phyloP scores from a whole-genome alignment of 768 basidiomycete genomes.

The Termitomyces sp. region DNA sequence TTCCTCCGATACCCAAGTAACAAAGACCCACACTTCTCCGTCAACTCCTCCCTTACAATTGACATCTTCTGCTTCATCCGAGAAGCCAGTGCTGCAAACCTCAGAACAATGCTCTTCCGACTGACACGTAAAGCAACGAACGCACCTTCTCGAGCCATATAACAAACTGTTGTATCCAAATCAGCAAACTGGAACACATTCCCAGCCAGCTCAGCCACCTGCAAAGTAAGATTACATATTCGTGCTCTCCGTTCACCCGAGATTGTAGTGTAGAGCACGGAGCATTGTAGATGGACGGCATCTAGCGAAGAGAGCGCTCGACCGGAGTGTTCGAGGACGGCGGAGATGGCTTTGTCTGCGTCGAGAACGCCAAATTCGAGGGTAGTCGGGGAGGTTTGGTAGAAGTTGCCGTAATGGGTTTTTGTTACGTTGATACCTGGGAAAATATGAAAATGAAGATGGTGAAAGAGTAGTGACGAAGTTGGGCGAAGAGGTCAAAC shows the following conservation, averaged over 20 bases:
- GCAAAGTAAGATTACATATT: constrained; percentile 80
- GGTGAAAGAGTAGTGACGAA: background rate
- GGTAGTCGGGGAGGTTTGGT: constrained; percentile 64
- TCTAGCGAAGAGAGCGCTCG: constrained; percentile 61
- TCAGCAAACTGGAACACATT: constrained; percentile 92
- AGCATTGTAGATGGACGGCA: constrained; percentile 81
- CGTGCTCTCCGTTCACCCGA: constrained; percentile 81
- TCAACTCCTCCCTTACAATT: constrained; percentile 80
- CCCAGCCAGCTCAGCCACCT: constrained; percentile 78
- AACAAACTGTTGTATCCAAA: constrained; percentile 75
- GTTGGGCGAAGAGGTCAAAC: constrained; percentile 35
- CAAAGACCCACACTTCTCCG: constrained; percentile 78
- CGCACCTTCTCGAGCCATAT: constrained; percentile 77
- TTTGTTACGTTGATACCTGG: constrained; percentile 61
- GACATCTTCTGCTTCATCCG: constrained; percentile 58
- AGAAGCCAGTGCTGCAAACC: constrained; percentile 59
- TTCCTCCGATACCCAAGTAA: constrained; percentile 84
- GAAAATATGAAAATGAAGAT: constrained; percentile 1
- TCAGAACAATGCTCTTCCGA: background rate
- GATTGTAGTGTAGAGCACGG: constrained; percentile 79
- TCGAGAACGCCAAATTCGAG: constrained; percentile 77
- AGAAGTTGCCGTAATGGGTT: constrained; percentile 69
- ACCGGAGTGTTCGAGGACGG: constrained; percentile 69
- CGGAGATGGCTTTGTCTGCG: constrained; percentile 76
- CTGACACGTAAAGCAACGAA: background rate